Conservation (phyloP, 192 early-diverging fungal species). For the Gamsiella multidivaricata region DNA sequence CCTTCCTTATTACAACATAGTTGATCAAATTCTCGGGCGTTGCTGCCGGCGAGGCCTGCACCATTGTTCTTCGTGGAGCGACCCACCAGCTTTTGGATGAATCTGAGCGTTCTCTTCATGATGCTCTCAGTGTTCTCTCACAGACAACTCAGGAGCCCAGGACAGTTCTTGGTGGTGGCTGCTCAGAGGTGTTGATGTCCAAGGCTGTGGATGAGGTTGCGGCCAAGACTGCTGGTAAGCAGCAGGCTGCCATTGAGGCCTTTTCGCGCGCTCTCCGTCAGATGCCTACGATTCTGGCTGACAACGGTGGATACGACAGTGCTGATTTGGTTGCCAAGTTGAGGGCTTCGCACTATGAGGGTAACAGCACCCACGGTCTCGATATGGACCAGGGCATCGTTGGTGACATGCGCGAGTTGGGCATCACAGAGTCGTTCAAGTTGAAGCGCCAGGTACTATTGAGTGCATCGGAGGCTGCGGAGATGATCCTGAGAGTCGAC, state of each 20-base stretch:
- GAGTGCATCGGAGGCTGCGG: slow-evolving; percentile 94
- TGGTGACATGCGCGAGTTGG: slow-evolving; percentile 83
- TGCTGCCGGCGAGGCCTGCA: slow-evolving; percentile 96
- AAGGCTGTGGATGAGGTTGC: slow-evolving; percentile 96
- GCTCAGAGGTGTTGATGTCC: slow-evolving; percentile 97
- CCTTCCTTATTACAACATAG: slow-evolving; percentile 35
- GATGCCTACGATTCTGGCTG: slow-evolving; percentile 97
- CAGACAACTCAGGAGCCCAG: slow-evolving; percentile 95
- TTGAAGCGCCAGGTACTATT: slow-evolving; percentile 94
- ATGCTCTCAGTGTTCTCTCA: slow-evolving; percentile 94
- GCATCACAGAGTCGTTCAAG: slow-evolving; percentile 97
- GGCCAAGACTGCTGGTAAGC: slow-evolving; percentile 91
- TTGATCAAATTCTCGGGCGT: slow-evolving; percentile 98
- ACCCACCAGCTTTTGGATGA: slow-evolving; percentile 96
- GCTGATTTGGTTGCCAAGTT: slow-evolving; percentile 93
- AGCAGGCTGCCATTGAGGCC: slow-evolving; percentile 93
- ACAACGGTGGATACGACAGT: slow-evolving; percentile 97
- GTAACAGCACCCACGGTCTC: slow-evolving; percentile 79
- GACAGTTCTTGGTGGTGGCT: slow-evolving; percentile 95
- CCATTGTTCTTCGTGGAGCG: slow-evolving; percentile 96
- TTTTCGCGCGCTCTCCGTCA: slow-evolving; percentile 95
- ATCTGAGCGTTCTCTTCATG: slow-evolving; percentile 96
- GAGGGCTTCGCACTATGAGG: slow-evolving; percentile 93
- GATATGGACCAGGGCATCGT: slow-evolving; percentile 89
- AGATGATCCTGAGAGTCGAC: slow-evolving; percentile 98